Base-by-base conservation (phyloP, 2,329 filamentous ascomycete genomes). In the Sporothrix brunneoviolacea region DNA sequence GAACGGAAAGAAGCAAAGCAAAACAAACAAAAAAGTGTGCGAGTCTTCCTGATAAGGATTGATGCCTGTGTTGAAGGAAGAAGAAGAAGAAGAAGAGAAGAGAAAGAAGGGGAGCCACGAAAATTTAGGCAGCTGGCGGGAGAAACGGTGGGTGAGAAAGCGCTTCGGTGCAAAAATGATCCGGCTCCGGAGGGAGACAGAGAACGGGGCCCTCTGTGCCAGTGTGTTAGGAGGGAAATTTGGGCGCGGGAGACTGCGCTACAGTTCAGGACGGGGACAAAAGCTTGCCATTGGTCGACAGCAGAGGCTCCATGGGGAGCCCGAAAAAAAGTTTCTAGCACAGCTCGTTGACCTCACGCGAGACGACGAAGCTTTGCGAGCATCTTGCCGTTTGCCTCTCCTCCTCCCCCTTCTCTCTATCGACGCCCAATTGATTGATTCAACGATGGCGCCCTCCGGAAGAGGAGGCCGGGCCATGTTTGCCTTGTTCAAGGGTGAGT, bases 1-100 rank as follows among this genome's bases (percentile, higher is more conserved):
- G 19, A 32, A 37, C 19, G 35, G 43, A 24, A 33, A 19, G 18
- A 6, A 16, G 24, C 40, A 45, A 41, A 24, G 39, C 50, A 48
- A 45, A 48, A 51, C n/a, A 41, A 43, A 43, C 40, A 46, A 55
- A 54, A 50, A 45, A 24, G 51, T 52, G 54, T 57, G 51, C 50
- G 42, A 54, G 55, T 52, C 57, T 49, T 55, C 57, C 55, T 80
- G 91, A 95, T 96, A 96, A 95, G 91, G 89, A 84, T 80, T 78
- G 73, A 80, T 86, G 87, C 85, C 85, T 73, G 68, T 59, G 58
- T 68, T 66, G 67, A 60, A 64, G 59, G 56, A 62, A 69, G 60
- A 69, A 62, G 58, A 65, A 60, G 43, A 60, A 54, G 54, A 50
- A 33, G 40, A 41, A 28, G 24, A 40, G 48, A 40, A 50, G 64